Percentiles rank a stretch among this genome's conserved stretches.
These are phyloP conservation scores for Alternaria consortialis DNA, from an alignment of 2,329 filamentous ascomycete species.

Conservation along the genomic window DNA sequence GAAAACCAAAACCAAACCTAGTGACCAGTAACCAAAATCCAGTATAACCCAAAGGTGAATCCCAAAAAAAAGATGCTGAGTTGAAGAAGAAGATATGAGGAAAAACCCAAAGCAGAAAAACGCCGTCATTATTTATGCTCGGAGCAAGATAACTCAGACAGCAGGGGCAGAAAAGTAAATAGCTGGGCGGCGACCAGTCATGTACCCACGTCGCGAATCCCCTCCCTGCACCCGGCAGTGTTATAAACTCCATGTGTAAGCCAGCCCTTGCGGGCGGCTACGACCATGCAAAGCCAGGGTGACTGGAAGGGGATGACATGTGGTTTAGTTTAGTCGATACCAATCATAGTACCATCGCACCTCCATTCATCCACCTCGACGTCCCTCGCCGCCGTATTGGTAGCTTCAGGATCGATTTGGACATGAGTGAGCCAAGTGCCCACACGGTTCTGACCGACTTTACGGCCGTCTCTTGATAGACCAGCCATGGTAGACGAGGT, in stretches of 20 bases:
- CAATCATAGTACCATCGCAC: constrained; percentile 47
- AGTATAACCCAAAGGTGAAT: neutral
- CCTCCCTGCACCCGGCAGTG: no score
- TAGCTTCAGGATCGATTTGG: constrained; percentile 47
- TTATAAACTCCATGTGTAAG: no score
- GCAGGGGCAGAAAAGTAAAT: no score
- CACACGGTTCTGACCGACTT: constrained; percentile 48
- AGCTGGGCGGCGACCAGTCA: no score
- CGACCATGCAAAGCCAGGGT: neutral
- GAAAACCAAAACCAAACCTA: neutral
- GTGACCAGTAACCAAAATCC: constrained; percentile 1
- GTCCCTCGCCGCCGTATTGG: constrained; percentile 40
- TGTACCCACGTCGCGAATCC: neutral
- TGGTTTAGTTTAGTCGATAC: constrained; percentile 37
- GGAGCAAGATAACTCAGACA: no score
- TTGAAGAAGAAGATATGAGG: neutral
- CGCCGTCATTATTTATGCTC: neutral
- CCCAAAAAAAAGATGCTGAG: neutral
- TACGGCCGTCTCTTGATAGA: constrained; percentile 46
- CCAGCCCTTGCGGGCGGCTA: neutral
- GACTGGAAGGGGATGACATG: neutral
- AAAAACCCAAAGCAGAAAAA: neutral
- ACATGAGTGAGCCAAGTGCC: constrained; percentile 52
- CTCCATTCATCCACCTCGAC: constrained; percentile 50
- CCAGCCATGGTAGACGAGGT: constrained; percentile 50